Evolutionary conservation across 495 filamentous ascomycete genomes (phyloP).

Genomic region (Aspergillus biplanus): DNA sequence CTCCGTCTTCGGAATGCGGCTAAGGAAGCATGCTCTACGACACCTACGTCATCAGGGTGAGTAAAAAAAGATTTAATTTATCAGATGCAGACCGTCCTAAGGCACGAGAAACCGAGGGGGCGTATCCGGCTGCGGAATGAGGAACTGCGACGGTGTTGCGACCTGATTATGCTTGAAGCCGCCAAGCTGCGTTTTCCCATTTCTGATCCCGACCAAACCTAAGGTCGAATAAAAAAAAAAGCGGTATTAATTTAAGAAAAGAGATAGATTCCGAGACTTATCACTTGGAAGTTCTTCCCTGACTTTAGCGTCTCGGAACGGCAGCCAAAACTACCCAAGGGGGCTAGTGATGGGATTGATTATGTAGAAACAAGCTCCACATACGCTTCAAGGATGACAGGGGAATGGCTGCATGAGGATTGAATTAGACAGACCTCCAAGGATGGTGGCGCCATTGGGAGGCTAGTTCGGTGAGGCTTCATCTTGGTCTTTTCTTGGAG

Average conservation of each 20-base stretch:
- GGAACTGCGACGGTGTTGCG: not conserved
- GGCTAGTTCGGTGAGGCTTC: not conserved
- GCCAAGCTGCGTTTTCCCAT: not conserved
- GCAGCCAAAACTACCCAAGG: conserved; percentile 1
- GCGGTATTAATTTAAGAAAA: not conserved
- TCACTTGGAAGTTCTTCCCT: not conserved
- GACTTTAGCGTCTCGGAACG: not conserved
- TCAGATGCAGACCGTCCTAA: not conserved
- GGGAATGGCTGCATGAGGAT: not conserved
- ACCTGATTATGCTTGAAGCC: not conserved
- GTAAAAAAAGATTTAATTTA: too few species aligned
- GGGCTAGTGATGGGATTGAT: not conserved
- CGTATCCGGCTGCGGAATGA: not conserved
- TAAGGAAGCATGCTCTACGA: too few species aligned
- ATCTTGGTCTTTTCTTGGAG: not conserved
- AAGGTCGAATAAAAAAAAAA: too few species aligned
- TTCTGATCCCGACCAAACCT: not conserved
- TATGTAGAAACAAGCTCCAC: conserved; percentile 21
- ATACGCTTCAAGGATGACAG: conserved; percentile 1
- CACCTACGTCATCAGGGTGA: too few species aligned
- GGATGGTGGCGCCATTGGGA: conserved; percentile 12
- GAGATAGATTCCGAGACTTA: not conserved
- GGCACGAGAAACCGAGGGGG: not conserved
- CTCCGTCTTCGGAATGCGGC: too few species aligned
- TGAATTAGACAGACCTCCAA: not conserved